phyloP scores from a whole-genome alignment of 805 yeast species.

The Lipomyces yamadae region DNA sequence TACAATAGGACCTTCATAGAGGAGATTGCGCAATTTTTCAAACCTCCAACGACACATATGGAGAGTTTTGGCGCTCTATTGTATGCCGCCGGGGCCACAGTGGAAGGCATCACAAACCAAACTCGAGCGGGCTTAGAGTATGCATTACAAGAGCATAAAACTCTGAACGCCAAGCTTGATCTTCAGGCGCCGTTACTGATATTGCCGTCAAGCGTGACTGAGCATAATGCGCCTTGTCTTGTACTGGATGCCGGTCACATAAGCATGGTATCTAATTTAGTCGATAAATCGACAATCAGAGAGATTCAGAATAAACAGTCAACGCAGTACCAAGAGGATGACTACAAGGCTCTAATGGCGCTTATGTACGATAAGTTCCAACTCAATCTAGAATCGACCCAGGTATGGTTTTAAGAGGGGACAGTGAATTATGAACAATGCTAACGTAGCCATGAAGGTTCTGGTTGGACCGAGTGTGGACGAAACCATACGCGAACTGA shows the following conservation, averaged over 20 bases:
- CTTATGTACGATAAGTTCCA: conserved; percentile 90
- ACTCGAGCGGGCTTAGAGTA: conserved; percentile 92
- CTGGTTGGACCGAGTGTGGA: conserved; percentile 82
- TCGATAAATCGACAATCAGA: conserved; percentile 67
- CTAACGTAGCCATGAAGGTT: conserved; percentile 16
- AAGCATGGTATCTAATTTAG: conserved; percentile 78
- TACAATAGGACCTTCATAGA: conserved; percentile 86
- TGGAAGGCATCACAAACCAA: conserved; percentile 86
- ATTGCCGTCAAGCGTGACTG: conserved; percentile 78
- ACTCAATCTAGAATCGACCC: conserved; percentile 79
- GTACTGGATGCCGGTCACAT: conserved; percentile 96
- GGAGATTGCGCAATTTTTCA: conserved; percentile 73
- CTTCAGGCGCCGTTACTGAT: conserved; percentile 92
- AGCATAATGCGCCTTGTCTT: conserved; percentile 85
- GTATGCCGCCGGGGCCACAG: conserved; percentile 93
- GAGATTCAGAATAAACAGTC: conserved; percentile 65
- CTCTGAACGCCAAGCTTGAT: conserved; percentile 82
- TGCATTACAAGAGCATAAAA: conserved; percentile 92
- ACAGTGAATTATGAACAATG: too few species aligned
- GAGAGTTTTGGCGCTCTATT: conserved; percentile 89
- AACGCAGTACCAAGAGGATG: conserved; percentile 60
- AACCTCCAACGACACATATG: conserved; percentile 81
- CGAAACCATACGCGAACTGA: conserved; percentile 75
- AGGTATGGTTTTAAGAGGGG: conserved; percentile 49
- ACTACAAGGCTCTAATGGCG: conserved; percentile 75